Evolutionary conservation across 140 eudicot species (phyloP), one percentile per base, ranked within the genome.

Genomic region (Flaveria floridana): DNA sequence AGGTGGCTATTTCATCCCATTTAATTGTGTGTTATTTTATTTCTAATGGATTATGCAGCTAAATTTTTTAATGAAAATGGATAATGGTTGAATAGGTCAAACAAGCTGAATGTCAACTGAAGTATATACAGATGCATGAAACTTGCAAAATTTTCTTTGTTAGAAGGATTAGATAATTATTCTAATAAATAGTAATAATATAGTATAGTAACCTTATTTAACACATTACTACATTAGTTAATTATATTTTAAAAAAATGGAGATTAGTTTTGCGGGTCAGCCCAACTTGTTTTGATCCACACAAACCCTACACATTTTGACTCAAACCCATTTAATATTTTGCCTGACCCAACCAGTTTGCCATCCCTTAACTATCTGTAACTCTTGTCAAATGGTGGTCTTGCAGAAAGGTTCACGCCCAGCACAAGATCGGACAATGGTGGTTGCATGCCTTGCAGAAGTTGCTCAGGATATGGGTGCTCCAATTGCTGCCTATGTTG

Each of bases 381-480:
- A 73, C 56, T 47, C 62, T 42, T 74, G 71, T 80, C 11, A 19
- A 70, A 13, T 39, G 74, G 65, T 61, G 39, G 7, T 65, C 58
- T 16, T 86, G 73, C 89, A 93, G 98, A 89, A 83, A 88, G 87
- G 87, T 76, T 93, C 98, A 76, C 93, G 91, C 20, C 87, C 98
- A 48, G 83, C 98, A 65, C 95, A 88, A 79, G 98, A 93, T 76
- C 91, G 97, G 82, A 93, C 97, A 7, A 93, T 93, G 98, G 98
- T 93, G 51, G 91, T 93, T 74, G 98, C 97, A 76, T 86, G 89
- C 74, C 96, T 93, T 55, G 98, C 98, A 37, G 97, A 93, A 88
- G 97, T 93, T 85, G 98, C 98, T 51, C 96, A 88, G 68, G 85
- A 93, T 74, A 93, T 93, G 98, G 98, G 98, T 78, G 87, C 93